phyloP scores from a whole-genome alignment of 805 yeast genomes.

The Lachancea lanzarotensis region DNA sequence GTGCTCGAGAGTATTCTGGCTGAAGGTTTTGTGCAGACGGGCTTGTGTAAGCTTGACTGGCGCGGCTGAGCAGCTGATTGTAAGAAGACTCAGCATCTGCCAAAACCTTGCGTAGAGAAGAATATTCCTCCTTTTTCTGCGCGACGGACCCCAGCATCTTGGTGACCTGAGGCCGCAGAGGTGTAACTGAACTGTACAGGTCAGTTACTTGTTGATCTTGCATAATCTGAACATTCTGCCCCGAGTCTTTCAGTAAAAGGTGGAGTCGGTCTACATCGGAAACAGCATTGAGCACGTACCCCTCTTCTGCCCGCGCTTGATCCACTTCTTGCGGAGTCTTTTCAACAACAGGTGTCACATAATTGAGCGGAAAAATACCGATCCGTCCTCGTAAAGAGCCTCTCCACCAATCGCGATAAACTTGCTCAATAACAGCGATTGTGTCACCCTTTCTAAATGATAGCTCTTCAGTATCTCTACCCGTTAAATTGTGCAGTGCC shows the following conservation, averaged over 20 bases:
- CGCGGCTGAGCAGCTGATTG: conserved; percentile 58
- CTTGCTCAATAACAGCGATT: conserved; percentile 79
- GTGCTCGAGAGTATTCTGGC: background rate
- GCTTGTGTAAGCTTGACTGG: conserved; percentile 10
- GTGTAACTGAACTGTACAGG: conserved; percentile 63
- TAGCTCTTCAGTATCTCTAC: conserved; percentile 80
- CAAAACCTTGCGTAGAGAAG: conserved; percentile 63
- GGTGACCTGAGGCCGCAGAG: conserved; percentile 69
- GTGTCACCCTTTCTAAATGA: conserved; percentile 83
- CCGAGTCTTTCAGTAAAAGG: conserved; percentile 28
- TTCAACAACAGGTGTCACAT: conserved; percentile 72
- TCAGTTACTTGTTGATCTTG: conserved; percentile 63
- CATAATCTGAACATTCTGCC: conserved; percentile 33
- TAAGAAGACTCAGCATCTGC: conserved; percentile 62
- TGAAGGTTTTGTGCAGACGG: background rate
- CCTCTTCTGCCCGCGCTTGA: conserved; percentile 46
- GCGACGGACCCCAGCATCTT: conserved; percentile 72
- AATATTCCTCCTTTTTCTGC: conserved; percentile 68
- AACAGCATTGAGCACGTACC: conserved; percentile 44
- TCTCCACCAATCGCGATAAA: conserved; percentile 92
- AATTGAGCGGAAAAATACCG: conserved; percentile 90
- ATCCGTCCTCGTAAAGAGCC: conserved; percentile 75
- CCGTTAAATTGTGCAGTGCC: conserved; percentile 75
- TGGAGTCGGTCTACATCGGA: conserved; percentile 62
- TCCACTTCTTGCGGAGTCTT: conserved; percentile 55